Conservation (phyloP, 768 basidiomycete species). For the Rhodotorula graminis region DNA sequence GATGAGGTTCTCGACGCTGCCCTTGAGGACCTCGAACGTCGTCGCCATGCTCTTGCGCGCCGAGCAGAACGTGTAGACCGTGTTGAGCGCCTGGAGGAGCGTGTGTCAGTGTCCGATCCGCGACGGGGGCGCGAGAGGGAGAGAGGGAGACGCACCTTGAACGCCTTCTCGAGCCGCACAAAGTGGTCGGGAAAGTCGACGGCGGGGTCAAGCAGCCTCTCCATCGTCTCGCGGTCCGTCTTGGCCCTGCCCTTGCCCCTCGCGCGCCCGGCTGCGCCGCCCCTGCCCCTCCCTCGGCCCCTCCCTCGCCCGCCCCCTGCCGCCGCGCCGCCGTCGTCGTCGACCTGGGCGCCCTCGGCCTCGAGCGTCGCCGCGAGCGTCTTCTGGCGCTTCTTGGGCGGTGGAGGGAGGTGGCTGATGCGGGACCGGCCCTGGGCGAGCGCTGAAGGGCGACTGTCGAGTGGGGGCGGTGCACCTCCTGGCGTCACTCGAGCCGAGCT, state of each 20-base stretch:
- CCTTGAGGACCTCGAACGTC: slow-evolving; percentile 68
- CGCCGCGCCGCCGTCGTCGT: slow-evolving; percentile 48
- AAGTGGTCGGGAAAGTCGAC: slow-evolving; percentile 63
- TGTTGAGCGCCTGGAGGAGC: slow-evolving; percentile 66
- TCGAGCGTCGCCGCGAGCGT: background rate
- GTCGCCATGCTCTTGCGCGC: slow-evolving; percentile 72
- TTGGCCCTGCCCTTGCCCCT: slow-evolving; percentile 21
- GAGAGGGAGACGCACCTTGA: slow-evolving; percentile 53
- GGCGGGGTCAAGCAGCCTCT: slow-evolving; percentile 22
- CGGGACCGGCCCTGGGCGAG: background rate
- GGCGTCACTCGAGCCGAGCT: background rate
- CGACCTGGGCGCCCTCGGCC: background rate
- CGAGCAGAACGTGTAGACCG: slow-evolving; percentile 79
- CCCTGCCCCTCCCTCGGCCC: slow-evolving; percentile 11
- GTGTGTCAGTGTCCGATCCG: background rate
- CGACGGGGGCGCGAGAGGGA: too few relatives aligned
- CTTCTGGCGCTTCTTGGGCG: slow-evolving; percentile 29
- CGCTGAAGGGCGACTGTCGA: background rate
- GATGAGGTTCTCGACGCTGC: slow-evolving; percentile 73
- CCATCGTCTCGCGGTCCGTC: slow-evolving; percentile 34
- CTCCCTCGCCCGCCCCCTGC: slow-evolving; percentile 22
- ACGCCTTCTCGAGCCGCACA: slow-evolving; percentile 50
- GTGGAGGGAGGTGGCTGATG: slow-evolving; percentile 16
- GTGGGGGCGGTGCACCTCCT: background rate
- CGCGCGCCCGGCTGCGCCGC: slow-evolving; percentile 8